Evolutionary conservation across 139 green algal genomes (phyloP).

Genomic region (Spirogloea muscicola): DNA sequence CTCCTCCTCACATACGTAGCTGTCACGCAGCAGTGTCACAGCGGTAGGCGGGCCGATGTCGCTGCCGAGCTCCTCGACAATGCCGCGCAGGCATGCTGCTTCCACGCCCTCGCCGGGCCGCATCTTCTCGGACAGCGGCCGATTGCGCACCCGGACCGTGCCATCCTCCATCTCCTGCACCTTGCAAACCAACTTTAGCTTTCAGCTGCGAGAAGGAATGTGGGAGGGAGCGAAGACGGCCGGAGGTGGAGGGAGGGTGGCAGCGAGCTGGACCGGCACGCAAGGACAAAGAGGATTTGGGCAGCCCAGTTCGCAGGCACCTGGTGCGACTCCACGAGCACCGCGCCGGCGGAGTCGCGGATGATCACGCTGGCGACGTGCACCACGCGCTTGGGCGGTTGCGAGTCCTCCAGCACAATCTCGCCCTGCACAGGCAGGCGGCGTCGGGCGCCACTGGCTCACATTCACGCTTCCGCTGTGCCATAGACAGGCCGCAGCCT

Average conservation of each 20-base stretch:
- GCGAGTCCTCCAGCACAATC: slow-evolving; percentile 33
- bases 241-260: too few species aligned
- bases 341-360: background rate
- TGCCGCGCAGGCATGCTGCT: slow-evolving; percentile 36
- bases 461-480: too few species aligned
- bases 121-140: slow-evolving; percentile 46
- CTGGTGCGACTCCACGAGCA: slow-evolving; percentile 42
- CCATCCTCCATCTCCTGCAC: slow-evolving; percentile 44
- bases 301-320: too few species aligned
- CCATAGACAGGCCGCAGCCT: too few species aligned
- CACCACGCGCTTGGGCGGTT: slow-evolving; percentile 30
- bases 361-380: slow-evolving; percentile 41
- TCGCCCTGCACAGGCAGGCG: too few species aligned
- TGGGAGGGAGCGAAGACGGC: too few species aligned
- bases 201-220: too few species aligned
- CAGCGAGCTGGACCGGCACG: too few species aligned
- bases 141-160: slow-evolving; percentile 5
- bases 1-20: slow-evolving; percentile 34
- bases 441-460: too few species aligned
- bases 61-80: slow-evolving; percentile 37
- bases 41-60: slow-evolving; percentile 14
- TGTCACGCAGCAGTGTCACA: slow-evolving; percentile 18
- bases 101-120: slow-evolving; percentile 14
- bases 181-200: too few species aligned
- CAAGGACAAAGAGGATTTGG: too few species aligned